phyloP scores from a whole-genome alignment of 805 yeast genomes.

The Hemisphaericaspora nanyangensis region DNA sequence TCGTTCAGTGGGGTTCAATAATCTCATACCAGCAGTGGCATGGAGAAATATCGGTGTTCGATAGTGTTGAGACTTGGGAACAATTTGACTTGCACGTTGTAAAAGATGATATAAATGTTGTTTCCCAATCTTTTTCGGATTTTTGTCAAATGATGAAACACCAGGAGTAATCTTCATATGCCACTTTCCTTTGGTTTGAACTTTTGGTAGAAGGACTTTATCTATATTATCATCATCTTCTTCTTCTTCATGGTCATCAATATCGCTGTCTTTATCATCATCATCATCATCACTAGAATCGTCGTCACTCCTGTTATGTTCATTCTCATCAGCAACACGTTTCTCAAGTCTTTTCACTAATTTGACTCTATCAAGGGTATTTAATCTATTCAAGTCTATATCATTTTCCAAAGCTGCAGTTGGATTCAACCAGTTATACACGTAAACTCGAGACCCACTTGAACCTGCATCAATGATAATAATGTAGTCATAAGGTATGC shows the following conservation, averaged over 20 bases:
- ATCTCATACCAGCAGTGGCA: constrained; percentile 68
- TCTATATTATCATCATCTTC: constrained; percentile 3
- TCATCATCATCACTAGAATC: constrained; percentile 8
- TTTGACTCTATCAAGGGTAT: constrained; percentile 2
- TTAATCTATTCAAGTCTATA: constrained; percentile 10
- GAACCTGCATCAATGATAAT: constrained; percentile 65
- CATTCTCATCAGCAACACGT: constrained; percentile 8
- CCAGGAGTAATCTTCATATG: constrained; percentile 54
- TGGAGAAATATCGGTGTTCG: constrained; percentile 68
- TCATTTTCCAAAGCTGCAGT: constrained; percentile 21
- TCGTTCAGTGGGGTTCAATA: constrained; percentile 51
- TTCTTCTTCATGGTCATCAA: constrained; percentile 14
- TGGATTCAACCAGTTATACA: constrained; percentile 54
- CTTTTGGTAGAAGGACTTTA: constrained; percentile 22
- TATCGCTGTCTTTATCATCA: constrained; percentile 4
- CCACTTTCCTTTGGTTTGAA: constrained; percentile 42
- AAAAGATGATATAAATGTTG: constrained; percentile 50
- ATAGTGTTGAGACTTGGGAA: constrained; percentile 56
- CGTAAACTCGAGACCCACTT: constrained; percentile 58
- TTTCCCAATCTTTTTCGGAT: constrained; percentile 49
- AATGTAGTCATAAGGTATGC: constrained; percentile 56
- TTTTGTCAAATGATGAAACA: constrained; percentile 44
- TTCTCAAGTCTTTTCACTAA: constrained; percentile 12
- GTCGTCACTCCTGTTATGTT: constrained; percentile 3
- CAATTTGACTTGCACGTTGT: constrained; percentile 42